Evolutionary conservation across 2,329 filamentous ascomycete genomes (phyloP), one percentile per base, ranked within the genome.

Genomic region (Microsporum audouinii): DNA sequence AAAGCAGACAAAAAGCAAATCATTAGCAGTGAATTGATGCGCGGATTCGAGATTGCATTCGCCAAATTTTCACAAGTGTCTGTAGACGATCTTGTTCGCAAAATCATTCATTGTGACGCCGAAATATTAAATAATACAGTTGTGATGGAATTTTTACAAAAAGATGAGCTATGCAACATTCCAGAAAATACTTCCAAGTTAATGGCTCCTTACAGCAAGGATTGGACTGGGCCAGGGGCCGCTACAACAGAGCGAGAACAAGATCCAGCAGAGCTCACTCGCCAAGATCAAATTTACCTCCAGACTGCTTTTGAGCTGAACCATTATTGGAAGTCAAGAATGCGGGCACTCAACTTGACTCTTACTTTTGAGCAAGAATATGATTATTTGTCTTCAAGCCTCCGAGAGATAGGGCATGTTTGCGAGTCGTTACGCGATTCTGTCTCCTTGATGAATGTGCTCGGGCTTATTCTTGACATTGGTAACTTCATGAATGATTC

Each of bases 401-500:
- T 97, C 63, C 86, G 87, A 66, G 86, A 94, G 63, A 85, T 99
- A n/a, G 88, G 95, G 39, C 78, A 79, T 34, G 91, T 96, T 6
- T 92, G 91, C 3, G 92, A 97, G 76, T 88, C 90, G 7, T 78
- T 99, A 60, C 84, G 92, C 56, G 91, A 95, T 71, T 96, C 91
- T 1, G 90, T 95, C 31, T 88, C 90, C 31, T 78, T 99, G 68
- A 96, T 97, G 87, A 96, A 95, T 66, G 91, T 99, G 55, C 84
- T 99, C 61, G 91, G 92, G 62, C 82, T 97, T 64, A 99, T 99
- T 74, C 79, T 99, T 68, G 92, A 96, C 73, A 96, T 99, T 70
- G 94, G 94, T 74, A 99, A 99, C 75, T 99, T 96, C 81, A 99
- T 99, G 94, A 99, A 99, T 79, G 94, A 97, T 72, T 88, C 91